Evolutionary conservation across 345 rosid species (phyloP), one percentile per base, ranked within the genome.

Genomic region (Gossypioides kirkii): DNA sequence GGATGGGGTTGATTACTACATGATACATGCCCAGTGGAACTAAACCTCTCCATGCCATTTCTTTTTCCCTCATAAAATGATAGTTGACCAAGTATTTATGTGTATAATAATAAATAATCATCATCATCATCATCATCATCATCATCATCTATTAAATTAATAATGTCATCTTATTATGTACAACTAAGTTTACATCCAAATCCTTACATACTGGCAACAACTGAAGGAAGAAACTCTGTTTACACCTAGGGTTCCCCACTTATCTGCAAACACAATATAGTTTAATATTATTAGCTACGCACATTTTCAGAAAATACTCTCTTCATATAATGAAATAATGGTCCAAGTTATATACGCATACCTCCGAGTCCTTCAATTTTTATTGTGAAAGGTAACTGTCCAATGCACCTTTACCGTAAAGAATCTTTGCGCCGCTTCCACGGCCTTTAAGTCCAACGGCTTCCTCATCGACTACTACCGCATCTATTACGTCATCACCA

Each of bases 381-480:
- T 80, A 72, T 79, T 87, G 77, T 0, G 88, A 86, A 74, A 93
- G 88, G 63, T 90, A 96, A 2, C 71, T 86, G 75, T 74, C 88
- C 73, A 91, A 84, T 66, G 99, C 91, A 10, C 95, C 93, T 79
- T 84, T 81, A 6, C 97, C 97, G 20, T 88, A 80, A 49, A 96
- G 97, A 80, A 93, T 90, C 85, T 90, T 93, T 46, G 97, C 98
- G 49, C 93, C 96, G 4, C 41, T 45, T 36, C 91, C 86, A n/a
- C n/a, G n/a, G n/a, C n/a, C n/a, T n/a, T n/a, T n/a, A n/a, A n/a
- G n/a, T n/a, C n/a, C n/a, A 16, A 90, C 86, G 11, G 93, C 91
- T 69, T 88, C 97, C 55, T 91, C 89, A 18, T 95, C 97, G 20
- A 96, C 91, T 59, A 96, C 88, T 17, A 91, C 99, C 1, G 92